Evolutionary conservation across 306 rosid species (phyloP).

Genomic region (Datisca glomerata): DNA sequence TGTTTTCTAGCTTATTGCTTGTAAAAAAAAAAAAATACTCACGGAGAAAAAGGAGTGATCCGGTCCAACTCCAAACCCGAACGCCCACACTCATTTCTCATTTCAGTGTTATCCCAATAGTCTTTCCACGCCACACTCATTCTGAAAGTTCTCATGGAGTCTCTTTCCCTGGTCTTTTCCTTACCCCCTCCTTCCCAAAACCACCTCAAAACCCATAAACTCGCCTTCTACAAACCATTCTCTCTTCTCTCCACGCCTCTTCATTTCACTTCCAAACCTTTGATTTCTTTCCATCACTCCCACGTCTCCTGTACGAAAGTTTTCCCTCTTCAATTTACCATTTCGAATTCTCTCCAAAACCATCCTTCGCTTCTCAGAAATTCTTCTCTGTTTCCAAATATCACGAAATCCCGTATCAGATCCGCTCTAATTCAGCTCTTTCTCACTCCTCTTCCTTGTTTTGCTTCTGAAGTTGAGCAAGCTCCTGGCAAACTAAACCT

Average conservation of each 20-base stretch:
- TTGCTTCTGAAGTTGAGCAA: conserved; percentile 44
- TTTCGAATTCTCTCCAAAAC: conserved; percentile 12
- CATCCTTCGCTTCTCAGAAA: conserved; percentile 7
- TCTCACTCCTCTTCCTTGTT: conserved; percentile 34
- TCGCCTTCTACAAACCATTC: conserved; percentile 13
- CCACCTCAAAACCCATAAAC: conserved; percentile 38
- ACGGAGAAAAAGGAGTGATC: too few relatives aligned
- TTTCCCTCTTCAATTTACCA: conserved; percentile 6
- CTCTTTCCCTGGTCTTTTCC: conserved; percentile 36
- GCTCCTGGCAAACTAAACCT: conserved; percentile 48
- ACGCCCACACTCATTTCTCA: too few relatives aligned
- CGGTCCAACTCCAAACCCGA: too few relatives aligned
- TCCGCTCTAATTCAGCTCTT: conserved; percentile 23
- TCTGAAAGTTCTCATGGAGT: conserved; percentile 27
- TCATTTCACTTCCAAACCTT: conserved; percentile 10
- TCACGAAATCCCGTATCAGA: conserved; percentile 16
- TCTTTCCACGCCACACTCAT: too few relatives aligned
- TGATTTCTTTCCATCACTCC: conserved; percentile 4
- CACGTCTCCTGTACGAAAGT: conserved; percentile 16
- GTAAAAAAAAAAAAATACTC: too few relatives aligned
- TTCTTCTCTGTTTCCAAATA: conserved; percentile 9
- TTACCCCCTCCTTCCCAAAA: conserved; percentile 35
- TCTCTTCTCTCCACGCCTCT: conserved; percentile 21
- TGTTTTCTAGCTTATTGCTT: too few relatives aligned
- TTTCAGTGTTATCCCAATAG: too few relatives aligned